Conservation (phyloP, 768 basidiomycete species). For the Nevesoporus exiguus region DNA sequence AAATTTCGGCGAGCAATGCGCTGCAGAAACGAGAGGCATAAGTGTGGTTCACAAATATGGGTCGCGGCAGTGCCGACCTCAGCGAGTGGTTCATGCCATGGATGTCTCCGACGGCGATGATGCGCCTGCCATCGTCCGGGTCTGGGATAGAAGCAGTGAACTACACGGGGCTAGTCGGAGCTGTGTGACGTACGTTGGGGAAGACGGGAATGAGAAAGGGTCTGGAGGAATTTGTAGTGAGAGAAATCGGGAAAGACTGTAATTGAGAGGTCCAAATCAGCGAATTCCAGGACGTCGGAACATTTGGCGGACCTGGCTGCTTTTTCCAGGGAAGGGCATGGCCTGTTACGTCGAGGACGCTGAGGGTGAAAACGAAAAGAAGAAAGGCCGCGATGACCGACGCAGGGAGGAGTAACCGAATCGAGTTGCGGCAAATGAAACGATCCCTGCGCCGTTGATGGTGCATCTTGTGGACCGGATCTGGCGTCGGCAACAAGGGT, state of each 20-base stretch:
- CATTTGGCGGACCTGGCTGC: slow-evolving; percentile 13
- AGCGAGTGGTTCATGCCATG: slow-evolving; percentile 78
- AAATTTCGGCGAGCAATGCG: slow-evolving; percentile 56
- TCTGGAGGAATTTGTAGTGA: slow-evolving; percentile 41
- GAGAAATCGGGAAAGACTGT: slow-evolving; percentile 51
- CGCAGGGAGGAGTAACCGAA: slow-evolving; percentile 27
- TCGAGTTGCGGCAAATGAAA: neutral
- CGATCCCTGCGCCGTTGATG: neutral
- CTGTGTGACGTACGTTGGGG: slow-evolving; percentile 43
- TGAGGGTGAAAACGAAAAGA: slow-evolving; percentile 41
- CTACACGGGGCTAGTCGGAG: neutral
- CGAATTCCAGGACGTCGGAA: neutral
- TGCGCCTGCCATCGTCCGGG: slow-evolving; percentile 45
- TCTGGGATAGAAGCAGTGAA: slow-evolving; percentile 35
- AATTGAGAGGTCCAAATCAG: neutral
- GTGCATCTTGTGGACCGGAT: neutral
- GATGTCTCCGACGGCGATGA: slow-evolving; percentile 82
- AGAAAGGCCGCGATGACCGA: slow-evolving; percentile 40
- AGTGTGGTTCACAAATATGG: neutral
- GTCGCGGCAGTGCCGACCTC: slow-evolving; percentile 43
- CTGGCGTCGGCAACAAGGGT: slow-evolving; percentile 9
- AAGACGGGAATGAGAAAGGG: slow-evolving; percentile 47
- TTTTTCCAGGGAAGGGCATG: slow-evolving; percentile 5
- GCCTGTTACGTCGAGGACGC: slow-evolving; percentile 20
- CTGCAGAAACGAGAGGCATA: slow-evolving; percentile 34